phyloP scores from a whole-genome alignment of 345 rosid species.

The Salix koriyanagi region DNA sequence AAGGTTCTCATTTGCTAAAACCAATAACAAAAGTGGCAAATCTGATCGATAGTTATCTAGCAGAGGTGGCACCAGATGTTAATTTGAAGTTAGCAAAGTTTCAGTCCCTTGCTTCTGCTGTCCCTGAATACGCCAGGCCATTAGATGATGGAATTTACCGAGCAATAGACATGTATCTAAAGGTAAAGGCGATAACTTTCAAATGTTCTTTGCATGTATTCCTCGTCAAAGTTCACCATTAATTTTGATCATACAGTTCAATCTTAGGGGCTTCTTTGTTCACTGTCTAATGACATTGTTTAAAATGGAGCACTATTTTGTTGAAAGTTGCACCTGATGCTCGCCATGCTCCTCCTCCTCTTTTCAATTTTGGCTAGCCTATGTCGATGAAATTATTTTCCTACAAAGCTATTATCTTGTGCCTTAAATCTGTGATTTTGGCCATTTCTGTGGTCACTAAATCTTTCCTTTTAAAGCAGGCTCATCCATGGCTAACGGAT shows the following conservation, averaged over 20 bases:
- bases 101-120: conserved; percentile 56
- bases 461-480: conserved; percentile 37
- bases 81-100: conserved; percentile 70
- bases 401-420: not conserved
- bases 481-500: conserved; percentile 87
- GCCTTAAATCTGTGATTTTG: not conserved
- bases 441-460: not conserved
- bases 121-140: conserved; percentile 77
- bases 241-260: not conserved
- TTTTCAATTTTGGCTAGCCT: too few species aligned
- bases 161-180: conserved; percentile 77
- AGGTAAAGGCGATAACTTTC: conserved; percentile 40
- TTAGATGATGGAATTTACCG: conserved; percentile 85
- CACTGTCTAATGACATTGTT: not conserved
- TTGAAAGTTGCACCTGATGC: not conserved
- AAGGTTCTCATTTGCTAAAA: conserved; percentile 46
- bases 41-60: conserved; percentile 72
- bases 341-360: too few species aligned
- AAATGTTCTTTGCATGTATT: not conserved
- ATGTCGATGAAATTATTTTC: not conserved
- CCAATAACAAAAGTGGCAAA: conserved; percentile 67
- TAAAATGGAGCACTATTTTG: not conserved
- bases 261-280: not conserved
- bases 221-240: not conserved
- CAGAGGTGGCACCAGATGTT: conserved; percentile 91